Base-by-base conservation (phyloP, 352 stramenopile genomes). In the Phytophthora pinifolia region DNA sequence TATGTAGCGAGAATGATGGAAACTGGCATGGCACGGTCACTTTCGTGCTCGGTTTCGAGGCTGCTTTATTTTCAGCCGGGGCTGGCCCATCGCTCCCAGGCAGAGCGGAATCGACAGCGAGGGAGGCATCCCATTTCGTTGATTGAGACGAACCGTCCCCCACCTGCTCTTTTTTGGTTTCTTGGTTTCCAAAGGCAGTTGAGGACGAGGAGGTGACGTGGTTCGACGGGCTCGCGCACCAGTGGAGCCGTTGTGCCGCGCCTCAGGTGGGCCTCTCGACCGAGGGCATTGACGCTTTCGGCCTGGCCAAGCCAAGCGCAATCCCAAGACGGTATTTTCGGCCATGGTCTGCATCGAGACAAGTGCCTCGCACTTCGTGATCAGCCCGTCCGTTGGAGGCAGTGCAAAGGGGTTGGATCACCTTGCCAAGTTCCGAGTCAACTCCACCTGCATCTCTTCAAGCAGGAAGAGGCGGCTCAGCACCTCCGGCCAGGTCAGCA, bases 241-340 rank as follows among this genome's bases (percentile, higher is more conserved):
- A 59, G 38, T 54, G 35, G 46, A 61, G 61, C 61, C 61, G 61
- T 69, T 69, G 43, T 48, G 44, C 6, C 30, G 29, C 49, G 37
- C 31, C n/a, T n/a, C n/a, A n/a, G n/a, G n/a, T n/a, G n/a, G n/a
- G n/a, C n/a, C 46, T 46, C 8, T 62, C 35, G 30, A 53, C 27
- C 25, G 22, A 52, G 25, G 42, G 36, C 45, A 56, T 55, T 56
- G 14, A 46, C 25, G 33, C 36, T 53, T 62, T 54, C 4, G 34
- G 32, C 31, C 22, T 27, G 22, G 51, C 49, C 57, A 35, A 25
- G 30, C 49, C 38, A 66, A 70, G 57, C 46, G 51, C 52, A 71
- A 65, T 67, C 62, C 62, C 58, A 67, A 64, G 13, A 30, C 37
- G 51, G 43, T 71, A 71, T 67, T 67, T 71, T 65, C 46, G 58